Evolutionary conservation across 1,139 yeast species (phyloP), one percentile per base, ranked within the genome.

Genomic region (Tardiomyces digboiensis): DNA sequence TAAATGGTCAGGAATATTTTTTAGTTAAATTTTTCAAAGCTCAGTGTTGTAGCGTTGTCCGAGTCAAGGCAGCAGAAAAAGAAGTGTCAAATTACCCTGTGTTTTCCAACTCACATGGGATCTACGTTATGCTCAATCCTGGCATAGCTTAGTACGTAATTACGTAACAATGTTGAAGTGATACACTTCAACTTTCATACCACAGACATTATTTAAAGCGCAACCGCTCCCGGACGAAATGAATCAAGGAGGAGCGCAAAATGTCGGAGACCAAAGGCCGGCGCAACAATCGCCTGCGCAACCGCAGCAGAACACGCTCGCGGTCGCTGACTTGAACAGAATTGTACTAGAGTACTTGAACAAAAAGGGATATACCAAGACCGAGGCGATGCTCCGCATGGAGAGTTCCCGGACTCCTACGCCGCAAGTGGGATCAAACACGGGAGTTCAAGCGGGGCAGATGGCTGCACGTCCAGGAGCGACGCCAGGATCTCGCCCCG

Each of bases 361-460:
- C 62, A 89, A 91, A 59, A 88, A 89, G 61, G 99, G 99, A 2
- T 93, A 87, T 59, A 89, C 87, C 52, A 78, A 83, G 53, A 89
- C 97, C 0, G 99, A 93, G 61, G 88, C 96, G 3, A 86, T 88
- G 82, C 74, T 91, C 48, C 75, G 98, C 51, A 77, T 88, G 51
- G 99, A 93, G 61, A 80, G 87, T 50, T 76, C 93, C 2, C 80
- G 87, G 49, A 75, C 80, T 20, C 78, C 82, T 19, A 77, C 80
- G 0, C 77, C 83, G 0, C 69, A 75, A 26, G 10, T 16, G 4
- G 33, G 33, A 5, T 26, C 33, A 5, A 39, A 47, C 22, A 52
- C 51, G 18, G 54, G 56, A 29, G 53, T 50, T 36, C 53, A 53
- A 8, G 41, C 45, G 6, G 51, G 51, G 21, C 19, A 37, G 12